phyloP scores from a whole-genome alignment of 306 rosid genomes.

The Luffa acutangula region DNA sequence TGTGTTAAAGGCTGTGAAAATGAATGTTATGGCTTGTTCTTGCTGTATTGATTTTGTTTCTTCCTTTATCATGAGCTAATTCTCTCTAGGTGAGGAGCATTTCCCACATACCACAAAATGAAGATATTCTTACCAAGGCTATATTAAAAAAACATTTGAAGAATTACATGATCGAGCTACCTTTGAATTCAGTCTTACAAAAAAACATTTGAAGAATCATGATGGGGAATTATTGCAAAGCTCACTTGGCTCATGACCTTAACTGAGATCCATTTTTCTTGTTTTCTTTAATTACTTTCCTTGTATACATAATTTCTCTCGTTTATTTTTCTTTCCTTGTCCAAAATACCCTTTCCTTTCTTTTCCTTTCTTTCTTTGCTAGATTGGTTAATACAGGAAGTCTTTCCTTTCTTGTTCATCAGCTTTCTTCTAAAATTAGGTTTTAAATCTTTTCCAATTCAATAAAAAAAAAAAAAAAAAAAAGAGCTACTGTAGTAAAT shows the following conservation, averaged over 20 bases:
- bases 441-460: neutral
- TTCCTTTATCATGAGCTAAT: too few species aligned
- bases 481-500: neutral
- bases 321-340: neutral
- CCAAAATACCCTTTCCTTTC: neutral
- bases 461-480: neutral
- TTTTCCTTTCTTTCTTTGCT: neutral
- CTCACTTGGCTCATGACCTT: neutral
- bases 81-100: too few species aligned
- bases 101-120: neutral
- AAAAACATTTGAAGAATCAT: neutral
- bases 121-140: neutral
- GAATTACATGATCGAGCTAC: neutral
- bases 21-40: too few species aligned
- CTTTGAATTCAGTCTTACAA: neutral
- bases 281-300: neutral
- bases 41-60: too few species aligned
- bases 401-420: neutral
- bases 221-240: neutral
- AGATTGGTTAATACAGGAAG: neutral
- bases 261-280: neutral
- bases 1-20: too few species aligned
- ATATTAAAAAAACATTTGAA: neutral
- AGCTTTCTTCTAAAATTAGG: neutral
- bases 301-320: neutral